A percentile compares a stretch with the other conserved stretches of the same genome.
phyloP scores from a whole-genome alignment of 495 filamentous ascomycete species.

The Aspergillus indologenus region DNA sequence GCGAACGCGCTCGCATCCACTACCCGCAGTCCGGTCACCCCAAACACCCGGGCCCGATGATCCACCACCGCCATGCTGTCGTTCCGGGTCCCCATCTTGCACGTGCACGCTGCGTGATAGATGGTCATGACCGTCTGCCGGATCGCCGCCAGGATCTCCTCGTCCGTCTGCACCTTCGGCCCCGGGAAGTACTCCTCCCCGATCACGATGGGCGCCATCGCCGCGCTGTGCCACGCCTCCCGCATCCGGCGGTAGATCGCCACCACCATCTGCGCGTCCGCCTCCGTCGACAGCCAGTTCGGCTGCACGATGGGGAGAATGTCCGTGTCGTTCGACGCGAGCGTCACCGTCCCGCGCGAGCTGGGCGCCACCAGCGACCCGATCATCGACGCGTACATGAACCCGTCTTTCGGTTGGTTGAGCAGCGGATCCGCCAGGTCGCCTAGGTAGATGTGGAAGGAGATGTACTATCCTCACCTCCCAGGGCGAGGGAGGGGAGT shows the following conservation, averaged over 20 bases:
- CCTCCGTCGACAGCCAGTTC: conserved; percentile 46
- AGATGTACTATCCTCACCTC: conserved; percentile 29
- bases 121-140: conserved; percentile 36
- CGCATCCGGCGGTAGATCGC: conserved; percentile 53
- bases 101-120: conserved; percentile 52
- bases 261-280: conserved; percentile 51
- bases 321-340: conserved; percentile 38
- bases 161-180: conserved; percentile 42
- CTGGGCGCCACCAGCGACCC: conserved; percentile 43
- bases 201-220: conserved; percentile 37
- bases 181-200: conserved; percentile 52
- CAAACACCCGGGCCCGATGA: conserved; percentile 45
- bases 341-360: conserved; percentile 55
- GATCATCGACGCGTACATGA: conserved; percentile 45
- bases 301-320: conserved; percentile 53
- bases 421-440: conserved; percentile 38
- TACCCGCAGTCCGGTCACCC: conserved; percentile 50
- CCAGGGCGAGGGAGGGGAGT: neutral
- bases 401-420: conserved; percentile 37
- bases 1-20: conserved; percentile 58
- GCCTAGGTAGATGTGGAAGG: conserved; percentile 31
- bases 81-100: conserved; percentile 50
- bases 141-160: conserved; percentile 47
- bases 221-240: conserved; percentile 35
- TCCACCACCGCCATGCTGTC: conserved; percentile 60